Evolutionary conservation across 139 green algal species (phyloP).

Genomic region (Tetradesmus lagerheimii): DNA sequence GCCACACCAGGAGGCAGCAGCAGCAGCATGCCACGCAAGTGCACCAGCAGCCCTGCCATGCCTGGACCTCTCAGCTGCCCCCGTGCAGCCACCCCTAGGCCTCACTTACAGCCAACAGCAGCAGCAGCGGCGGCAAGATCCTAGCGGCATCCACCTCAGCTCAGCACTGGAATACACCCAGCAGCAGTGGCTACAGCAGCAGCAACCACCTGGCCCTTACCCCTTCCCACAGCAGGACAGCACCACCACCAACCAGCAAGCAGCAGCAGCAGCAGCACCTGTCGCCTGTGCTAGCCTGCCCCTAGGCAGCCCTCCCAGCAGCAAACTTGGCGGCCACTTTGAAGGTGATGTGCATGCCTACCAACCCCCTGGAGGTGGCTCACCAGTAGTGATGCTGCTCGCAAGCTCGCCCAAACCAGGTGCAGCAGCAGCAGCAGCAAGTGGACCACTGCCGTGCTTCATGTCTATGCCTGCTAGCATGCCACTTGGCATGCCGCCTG

Average conservation of each 20-base stretch:
- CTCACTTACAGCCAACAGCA: not conserved
- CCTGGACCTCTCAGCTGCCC: not conserved
- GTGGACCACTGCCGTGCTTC: not conserved
- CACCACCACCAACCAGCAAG: not conserved
- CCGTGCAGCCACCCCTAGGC: not conserved
- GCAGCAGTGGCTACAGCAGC: not conserved
- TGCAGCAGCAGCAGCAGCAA: slow-evolving; percentile 8
- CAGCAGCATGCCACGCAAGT: not conserved
- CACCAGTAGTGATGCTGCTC: not conserved
- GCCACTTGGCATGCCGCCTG: not conserved
- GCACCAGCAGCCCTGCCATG: not conserved
- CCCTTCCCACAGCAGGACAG: not conserved
- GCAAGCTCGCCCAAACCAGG: not conserved
- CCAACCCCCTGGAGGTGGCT: not conserved
- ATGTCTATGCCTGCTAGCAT: not conserved
- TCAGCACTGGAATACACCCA: not conserved
- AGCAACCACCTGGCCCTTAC: not conserved
- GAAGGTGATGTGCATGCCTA: not conserved
- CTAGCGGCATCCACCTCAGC: not conserved
- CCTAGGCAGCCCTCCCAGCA: not conserved
- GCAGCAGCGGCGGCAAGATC: not conserved
- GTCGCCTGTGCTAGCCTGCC: not conserved
- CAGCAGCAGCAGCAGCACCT: not conserved
- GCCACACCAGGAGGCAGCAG: slow-evolving; percentile 30
- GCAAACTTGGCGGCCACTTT: not conserved